These are phyloP conservation scores for Thymus quinquecostatus DNA, from an alignment of 257 asterid genomes.

Conservation along the genomic window DNA sequence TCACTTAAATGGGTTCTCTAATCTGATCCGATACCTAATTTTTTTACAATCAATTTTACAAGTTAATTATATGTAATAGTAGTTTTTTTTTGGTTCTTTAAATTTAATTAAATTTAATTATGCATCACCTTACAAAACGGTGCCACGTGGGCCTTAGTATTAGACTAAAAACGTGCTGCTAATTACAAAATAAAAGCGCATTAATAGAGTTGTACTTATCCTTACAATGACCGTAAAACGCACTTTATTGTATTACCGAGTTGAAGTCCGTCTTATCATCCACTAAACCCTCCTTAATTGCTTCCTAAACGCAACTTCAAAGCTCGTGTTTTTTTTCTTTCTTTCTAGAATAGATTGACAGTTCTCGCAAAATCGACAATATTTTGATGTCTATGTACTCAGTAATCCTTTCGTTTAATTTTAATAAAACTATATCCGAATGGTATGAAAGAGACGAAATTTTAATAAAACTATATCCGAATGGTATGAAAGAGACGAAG, in stretches of 20 bases:
- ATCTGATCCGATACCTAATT: no score
- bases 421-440: no score
- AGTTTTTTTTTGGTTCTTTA: no score
- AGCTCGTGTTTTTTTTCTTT: background rate
- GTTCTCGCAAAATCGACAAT: no score
- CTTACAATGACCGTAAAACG: slow-evolving; percentile 28
- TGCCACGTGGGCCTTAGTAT: background rate
- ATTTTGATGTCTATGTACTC: no score
- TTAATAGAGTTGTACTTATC: slow-evolving; percentile 23
- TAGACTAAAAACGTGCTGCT: slow-evolving; percentile 1
- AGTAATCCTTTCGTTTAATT: no score
- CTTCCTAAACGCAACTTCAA: slow-evolving; percentile 34
- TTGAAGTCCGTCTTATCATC: slow-evolving; percentile 25
- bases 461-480: no score
- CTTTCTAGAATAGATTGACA: background rate
- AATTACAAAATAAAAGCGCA: slow-evolving; percentile 11
- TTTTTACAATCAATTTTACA: no score
- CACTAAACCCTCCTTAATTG: slow-evolving; percentile 9
- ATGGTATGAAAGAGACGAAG: no score
- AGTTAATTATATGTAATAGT: no score
- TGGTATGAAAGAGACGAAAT: no score
- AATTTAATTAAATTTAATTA: no score
- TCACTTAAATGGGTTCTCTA: background rate
- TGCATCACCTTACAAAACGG: background rate
- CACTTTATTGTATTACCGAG: slow-evolving; percentile 7